phyloP scores from a whole-genome alignment of 1,284 basidiomycete genomes.

The Apiotrichum gamsii region DNA sequence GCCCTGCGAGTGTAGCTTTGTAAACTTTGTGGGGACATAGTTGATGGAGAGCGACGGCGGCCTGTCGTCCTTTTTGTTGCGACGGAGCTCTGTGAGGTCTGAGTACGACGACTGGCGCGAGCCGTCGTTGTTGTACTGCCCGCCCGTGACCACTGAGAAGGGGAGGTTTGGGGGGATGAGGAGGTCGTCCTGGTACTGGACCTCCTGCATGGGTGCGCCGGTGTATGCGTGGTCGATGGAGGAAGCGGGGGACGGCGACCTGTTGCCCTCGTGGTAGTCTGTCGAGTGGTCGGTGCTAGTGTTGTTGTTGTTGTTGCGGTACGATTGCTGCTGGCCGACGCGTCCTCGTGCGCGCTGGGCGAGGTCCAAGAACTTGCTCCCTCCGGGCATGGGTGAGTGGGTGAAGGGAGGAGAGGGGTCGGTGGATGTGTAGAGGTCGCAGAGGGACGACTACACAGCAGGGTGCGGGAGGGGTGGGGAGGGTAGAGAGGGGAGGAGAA shows the following conservation, averaged over 20 bases:
- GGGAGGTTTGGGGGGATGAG: slow-evolving; percentile 29
- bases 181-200: slow-evolving; percentile 25
- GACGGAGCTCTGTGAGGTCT: slow-evolving; percentile 16
- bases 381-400: not conserved
- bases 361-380: slow-evolving; percentile 5
- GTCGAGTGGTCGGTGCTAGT: slow-evolving; percentile 1
- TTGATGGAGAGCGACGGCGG: slow-evolving; percentile 52
- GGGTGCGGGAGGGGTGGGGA: not conserved
- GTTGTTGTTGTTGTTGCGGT: slow-evolving; percentile 1
- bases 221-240: slow-evolving; percentile 12
- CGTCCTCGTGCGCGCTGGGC: slow-evolving; percentile 4
- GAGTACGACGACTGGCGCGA: slow-evolving; percentile 22
- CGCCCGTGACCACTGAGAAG: slow-evolving; percentile 23
- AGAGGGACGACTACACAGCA: no score
- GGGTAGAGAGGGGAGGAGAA: not conserved
- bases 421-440: no score
- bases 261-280: slow-evolving; percentile 2
- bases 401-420: not conserved
- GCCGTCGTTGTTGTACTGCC: slow-evolving; percentile 8
- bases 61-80: slow-evolving; percentile 18
- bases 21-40: slow-evolving; percentile 63
- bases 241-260: slow-evolving; percentile 1
- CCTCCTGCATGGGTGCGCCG: slow-evolving; percentile 16
- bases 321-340: not conserved
- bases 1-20: slow-evolving; percentile 50